A percentile compares a stretch with the other conserved stretches of the same genome.
These are phyloP conservation scores for Annulohypoxylon nitens DNA, from an alignment of 495 filamentous ascomycete species.

Conservation along the genomic window DNA sequence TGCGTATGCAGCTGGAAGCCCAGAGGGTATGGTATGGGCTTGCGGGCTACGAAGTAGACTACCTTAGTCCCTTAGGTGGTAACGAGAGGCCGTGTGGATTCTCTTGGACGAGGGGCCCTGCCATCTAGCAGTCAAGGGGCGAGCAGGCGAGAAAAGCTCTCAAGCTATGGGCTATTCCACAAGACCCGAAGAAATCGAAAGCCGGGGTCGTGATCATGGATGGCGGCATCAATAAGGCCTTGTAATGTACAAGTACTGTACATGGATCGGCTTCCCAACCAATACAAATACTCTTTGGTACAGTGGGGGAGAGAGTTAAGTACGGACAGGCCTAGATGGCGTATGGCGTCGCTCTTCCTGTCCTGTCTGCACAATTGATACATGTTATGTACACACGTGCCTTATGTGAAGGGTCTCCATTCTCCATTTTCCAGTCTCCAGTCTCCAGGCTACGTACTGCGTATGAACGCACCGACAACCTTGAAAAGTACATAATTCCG, in stretches of 20 bases:
- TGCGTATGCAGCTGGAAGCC: constrained; percentile 20
- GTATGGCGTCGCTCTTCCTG: constrained; percentile 5
- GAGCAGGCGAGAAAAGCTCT: constrained; percentile 30
- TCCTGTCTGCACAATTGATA: constrained; percentile 23
- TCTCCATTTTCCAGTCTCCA: background rate
- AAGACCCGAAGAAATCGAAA: constrained; percentile 31
- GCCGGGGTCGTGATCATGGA: constrained; percentile 43
- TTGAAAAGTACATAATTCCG: constrained; percentile 1
- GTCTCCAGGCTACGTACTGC: background rate
- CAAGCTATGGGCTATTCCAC: constrained; percentile 31
- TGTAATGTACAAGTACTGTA: constrained; percentile 31
- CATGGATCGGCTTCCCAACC: constrained; percentile 46
- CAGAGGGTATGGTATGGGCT: constrained; percentile 6
- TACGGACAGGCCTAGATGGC: constrained; percentile 35
- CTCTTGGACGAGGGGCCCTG: constrained; percentile 29
- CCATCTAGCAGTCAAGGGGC: constrained; percentile 18
- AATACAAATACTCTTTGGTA: constrained; percentile 40
- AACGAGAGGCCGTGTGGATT: constrained; percentile 32
- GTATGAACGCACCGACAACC: background rate
- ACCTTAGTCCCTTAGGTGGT: constrained; percentile 22
- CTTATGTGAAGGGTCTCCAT: constrained; percentile 3
- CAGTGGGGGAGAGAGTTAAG: constrained; percentile 38
- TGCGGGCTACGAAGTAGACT: constrained; percentile 19
- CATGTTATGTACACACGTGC: constrained; percentile 18
- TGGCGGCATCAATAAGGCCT: constrained; percentile 41